Percentiles rank a stretch among this genome's conserved stretches.
Conservation (phyloP, 345 rosid genomes). For the Pistacia integerrima region DNA sequence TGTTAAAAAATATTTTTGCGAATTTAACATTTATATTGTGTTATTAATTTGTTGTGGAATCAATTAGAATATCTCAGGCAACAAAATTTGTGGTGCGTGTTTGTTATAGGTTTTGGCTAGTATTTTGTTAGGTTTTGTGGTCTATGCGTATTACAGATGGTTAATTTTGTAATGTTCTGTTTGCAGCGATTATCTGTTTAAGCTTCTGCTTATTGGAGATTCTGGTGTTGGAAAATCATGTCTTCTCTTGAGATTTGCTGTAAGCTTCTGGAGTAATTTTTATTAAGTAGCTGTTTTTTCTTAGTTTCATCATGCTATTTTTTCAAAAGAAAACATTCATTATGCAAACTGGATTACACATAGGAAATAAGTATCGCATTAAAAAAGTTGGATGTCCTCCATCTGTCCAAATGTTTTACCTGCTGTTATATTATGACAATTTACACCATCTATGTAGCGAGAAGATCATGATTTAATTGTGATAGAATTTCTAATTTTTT, state of each 20-base stretch:
- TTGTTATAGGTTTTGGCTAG: not conserved
- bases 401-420: not conserved
- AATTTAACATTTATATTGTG: no score
- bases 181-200: conserved; percentile 62
- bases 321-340: not conserved
- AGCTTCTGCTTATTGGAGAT: conserved; percentile 64
- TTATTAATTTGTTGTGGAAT: no score
- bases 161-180: conserved; percentile 4
- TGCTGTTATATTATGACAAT: not conserved
- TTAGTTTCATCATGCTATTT: not conserved
- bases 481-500: not conserved
- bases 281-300: not conserved
- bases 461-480: not conserved
- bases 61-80: no score
- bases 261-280: conserved; percentile 26
- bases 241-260: conserved; percentile 63
- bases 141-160: not conserved
- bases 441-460: no score
- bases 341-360: not conserved
- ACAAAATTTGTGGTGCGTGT: not conserved
- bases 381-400: not conserved
- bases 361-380: not conserved
- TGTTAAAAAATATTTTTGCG: no score
- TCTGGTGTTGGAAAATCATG: conserved; percentile 68
- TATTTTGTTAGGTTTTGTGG: not conserved